A percentile compares a stretch with the other conserved stretches of the same genome.
Evolutionary conservation across 2,329 filamentous ascomycete genomes (phyloP).

Genomic region (Neofusicoccum cordaticola): DNA sequence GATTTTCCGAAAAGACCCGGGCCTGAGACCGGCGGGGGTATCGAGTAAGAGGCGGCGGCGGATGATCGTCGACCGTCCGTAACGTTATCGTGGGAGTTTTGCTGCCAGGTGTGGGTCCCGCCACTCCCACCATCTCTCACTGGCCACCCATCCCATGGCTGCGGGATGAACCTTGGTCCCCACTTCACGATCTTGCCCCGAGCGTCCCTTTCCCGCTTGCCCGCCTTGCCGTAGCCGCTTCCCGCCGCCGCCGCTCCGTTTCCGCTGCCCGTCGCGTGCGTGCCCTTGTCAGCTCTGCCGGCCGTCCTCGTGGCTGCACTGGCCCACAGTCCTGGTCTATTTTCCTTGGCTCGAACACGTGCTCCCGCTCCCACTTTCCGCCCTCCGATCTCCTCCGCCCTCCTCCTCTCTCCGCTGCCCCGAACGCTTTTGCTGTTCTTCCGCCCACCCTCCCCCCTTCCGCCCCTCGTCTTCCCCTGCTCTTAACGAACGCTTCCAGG

Average conservation of each 20-base stretch:
- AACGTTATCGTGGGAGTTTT: conserved; percentile 1
- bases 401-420: not conserved
- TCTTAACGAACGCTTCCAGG: too few relatives aligned
- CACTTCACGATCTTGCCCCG: conserved; percentile 17
- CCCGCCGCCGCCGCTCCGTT: not conserved
- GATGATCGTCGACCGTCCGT: not conserved
- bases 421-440: too few relatives aligned
- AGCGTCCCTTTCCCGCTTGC: not conserved
- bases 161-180: conserved; percentile 13
- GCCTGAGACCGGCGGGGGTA: not conserved
- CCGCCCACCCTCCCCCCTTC: too few relatives aligned
- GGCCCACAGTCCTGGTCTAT: not conserved
- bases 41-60: not conserved
- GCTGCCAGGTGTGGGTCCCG: not conserved
- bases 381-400: not conserved
- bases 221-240: not conserved
- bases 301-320: not conserved
- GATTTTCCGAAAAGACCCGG: conserved; percentile 4
- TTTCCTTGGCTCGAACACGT: not conserved
- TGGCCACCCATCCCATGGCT: not conserved
- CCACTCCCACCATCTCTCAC: not conserved
- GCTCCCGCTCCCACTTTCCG: not conserved
- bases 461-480: too few relatives aligned
- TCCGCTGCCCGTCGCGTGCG: not conserved
- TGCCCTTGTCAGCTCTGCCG: not conserved